phyloP scores from a whole-genome alignment of 2,329 filamentous ascomycete species.

The Zasmidium cellare region DNA sequence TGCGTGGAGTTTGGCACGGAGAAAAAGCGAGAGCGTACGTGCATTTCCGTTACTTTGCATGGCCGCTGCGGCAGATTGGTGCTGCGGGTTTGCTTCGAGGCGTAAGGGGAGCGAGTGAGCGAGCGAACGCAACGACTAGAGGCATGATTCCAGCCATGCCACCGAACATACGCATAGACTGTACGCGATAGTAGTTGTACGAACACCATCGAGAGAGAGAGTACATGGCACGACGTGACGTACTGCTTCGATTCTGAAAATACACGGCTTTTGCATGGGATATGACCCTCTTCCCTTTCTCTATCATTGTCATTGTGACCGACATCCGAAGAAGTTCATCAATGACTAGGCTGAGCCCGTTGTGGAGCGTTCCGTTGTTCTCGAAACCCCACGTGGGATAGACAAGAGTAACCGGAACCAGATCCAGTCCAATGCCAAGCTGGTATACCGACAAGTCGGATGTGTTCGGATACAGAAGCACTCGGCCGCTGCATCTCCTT shows the following conservation, averaged over 20 bases:
- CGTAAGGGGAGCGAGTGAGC: neutral
- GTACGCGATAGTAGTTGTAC: neutral
- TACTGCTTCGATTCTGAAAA: neutral
- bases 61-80: neutral
- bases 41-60: neutral
- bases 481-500: no score
- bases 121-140: no score
- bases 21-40: neutral
- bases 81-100: neutral
- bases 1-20: no score
- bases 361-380: no score
- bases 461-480: no score
- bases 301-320: no score
- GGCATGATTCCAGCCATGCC: neutral
- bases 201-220: neutral
- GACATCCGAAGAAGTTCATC: no score
- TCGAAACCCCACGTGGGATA: no score
- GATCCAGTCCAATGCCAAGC: no score
- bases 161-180: neutral
- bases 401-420: no score
- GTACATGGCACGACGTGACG: neutral
- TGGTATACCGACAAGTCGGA: no score
- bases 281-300: neutral
- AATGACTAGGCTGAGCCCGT: no score
- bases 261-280: neutral